phyloP scores from a whole-genome alignment of 202 grass and related monocot genomes.

The Tripidium arundinaceum region DNA sequence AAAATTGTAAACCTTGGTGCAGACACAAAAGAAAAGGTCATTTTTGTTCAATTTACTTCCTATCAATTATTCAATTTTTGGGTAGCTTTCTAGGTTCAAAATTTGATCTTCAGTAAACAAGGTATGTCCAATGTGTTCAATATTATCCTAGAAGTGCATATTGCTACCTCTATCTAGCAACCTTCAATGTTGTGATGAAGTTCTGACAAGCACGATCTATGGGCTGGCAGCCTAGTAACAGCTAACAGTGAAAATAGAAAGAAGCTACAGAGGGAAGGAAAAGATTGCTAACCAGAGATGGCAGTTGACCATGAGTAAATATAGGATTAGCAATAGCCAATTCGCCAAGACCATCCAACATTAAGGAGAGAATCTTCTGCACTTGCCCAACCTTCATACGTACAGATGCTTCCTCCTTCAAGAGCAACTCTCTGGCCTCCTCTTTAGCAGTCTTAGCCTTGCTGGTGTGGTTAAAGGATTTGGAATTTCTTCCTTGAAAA shows the following conservation, averaged over 20 bases:
- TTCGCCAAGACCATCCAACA: conserved; percentile 79
- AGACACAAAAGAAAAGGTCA: background rate
- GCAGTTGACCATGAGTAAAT: conserved; percentile 90
- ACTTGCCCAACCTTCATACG: no score
- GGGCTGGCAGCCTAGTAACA: background rate
- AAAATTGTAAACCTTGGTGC: background rate
- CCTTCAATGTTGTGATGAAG: background rate
- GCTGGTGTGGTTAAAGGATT: no score
- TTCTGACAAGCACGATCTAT: background rate
- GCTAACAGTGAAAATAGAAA: background rate
- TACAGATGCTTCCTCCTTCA: no score
- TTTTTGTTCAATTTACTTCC: background rate
- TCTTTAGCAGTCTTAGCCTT: no score
- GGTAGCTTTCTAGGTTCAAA: background rate
- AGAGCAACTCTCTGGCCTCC: no score
- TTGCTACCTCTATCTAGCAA: background rate
- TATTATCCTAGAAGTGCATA: background rate
- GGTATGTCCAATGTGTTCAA: background rate
- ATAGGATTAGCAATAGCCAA: conserved; percentile 90
- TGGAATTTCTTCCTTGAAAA: no score
- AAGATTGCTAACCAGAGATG: conserved; percentile 64
- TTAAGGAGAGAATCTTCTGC: conserved; percentile 68
- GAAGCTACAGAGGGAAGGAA: background rate
- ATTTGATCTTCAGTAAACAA: background rate
- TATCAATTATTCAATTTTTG: background rate